A percentile compares a stretch with the other conserved stretches of the same genome.
Conservation (phyloP, 2,329 filamentous ascomycete species). For the Claviceps sorghi region DNA sequence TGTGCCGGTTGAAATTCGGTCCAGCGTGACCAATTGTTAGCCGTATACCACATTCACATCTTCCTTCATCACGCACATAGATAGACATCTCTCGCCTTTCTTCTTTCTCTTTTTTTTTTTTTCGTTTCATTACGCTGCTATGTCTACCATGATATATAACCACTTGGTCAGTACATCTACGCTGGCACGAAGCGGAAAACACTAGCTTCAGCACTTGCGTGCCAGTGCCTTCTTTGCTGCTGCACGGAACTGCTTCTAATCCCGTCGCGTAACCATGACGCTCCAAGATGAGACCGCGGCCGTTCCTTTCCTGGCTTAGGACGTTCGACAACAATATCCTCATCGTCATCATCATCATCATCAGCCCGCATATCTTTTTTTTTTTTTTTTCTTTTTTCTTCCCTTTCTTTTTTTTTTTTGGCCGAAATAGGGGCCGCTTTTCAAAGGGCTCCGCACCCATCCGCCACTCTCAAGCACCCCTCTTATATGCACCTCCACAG, state of each 20-base stretch:
- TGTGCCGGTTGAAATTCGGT: not conserved
- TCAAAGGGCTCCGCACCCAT: constrained; percentile 5
- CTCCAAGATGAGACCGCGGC: constrained; percentile 1
- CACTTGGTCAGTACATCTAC: constrained; percentile 14
- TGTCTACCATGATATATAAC: constrained; percentile 9
- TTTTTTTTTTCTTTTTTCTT: no score
- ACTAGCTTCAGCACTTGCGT: constrained; percentile 10
- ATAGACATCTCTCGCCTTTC: not conserved
- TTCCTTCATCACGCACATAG: not conserved
- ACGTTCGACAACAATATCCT: not conserved
- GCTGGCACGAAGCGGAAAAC: constrained; percentile 11
- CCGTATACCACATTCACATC: not conserved
- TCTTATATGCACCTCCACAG: constrained; percentile 20
- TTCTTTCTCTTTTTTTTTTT: constrained; percentile 2
- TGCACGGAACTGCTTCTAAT: constrained; percentile 3
- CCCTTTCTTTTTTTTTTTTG: no score
- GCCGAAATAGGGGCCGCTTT: constrained; percentile 8
- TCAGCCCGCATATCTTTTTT: constrained; percentile 6
- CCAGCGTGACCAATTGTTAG: not conserved
- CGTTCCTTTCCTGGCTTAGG: not conserved
- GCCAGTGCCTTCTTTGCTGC: not conserved
- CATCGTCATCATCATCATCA: constrained; percentile 4
- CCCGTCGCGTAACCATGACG: constrained; percentile 4
- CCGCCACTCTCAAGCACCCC: constrained; percentile 9
- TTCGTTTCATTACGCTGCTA: constrained; percentile 9